Conservation (phyloP, 805 yeast genomes). For the Pichia pseudocactophila region DNA sequence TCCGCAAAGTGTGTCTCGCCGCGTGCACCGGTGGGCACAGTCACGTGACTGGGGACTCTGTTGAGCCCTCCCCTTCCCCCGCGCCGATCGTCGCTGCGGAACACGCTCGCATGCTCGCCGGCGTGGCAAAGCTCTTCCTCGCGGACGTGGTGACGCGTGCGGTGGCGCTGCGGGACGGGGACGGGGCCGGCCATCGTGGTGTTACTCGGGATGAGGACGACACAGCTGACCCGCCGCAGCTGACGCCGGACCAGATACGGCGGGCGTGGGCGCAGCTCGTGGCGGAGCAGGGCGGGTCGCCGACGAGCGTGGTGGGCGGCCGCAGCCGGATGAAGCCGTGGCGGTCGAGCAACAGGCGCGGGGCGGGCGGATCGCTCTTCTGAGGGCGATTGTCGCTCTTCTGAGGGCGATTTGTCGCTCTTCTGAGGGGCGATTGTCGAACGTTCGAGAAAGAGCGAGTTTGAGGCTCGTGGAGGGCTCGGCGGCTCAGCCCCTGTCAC, state of each 20-base stretch:
- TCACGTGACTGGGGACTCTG: conserved; percentile 71
- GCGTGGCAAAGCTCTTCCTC: no score
- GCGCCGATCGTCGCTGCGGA: conserved; percentile 79
- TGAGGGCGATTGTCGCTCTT: no score
- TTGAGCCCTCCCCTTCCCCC: conserved; percentile 70
- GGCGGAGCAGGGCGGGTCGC: conserved; percentile 3
- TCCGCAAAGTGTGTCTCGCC: conserved; percentile 73
- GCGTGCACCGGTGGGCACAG: no score
- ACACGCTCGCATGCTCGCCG: conserved; percentile 40
- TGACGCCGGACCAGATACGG: conserved; percentile 74
- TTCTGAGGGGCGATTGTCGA: no score
- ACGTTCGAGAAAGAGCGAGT: no score
- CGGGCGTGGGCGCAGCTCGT: conserved; percentile 59
- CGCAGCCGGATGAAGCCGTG: not conserved
- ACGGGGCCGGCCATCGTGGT: no score
- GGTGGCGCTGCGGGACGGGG: no score
- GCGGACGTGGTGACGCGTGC: no score
- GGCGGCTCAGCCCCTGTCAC: no score
- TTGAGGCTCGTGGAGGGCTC: no score
- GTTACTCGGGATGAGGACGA: no score
- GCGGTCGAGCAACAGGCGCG: not conserved
- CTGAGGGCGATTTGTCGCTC: no score
- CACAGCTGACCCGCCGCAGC: conserved; percentile 33
- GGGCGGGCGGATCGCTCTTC: not conserved
- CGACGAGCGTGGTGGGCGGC: not conserved